phyloP scores from a whole-genome alignment of 257 asterid species.

The Leptodermis oblonga region DNA sequence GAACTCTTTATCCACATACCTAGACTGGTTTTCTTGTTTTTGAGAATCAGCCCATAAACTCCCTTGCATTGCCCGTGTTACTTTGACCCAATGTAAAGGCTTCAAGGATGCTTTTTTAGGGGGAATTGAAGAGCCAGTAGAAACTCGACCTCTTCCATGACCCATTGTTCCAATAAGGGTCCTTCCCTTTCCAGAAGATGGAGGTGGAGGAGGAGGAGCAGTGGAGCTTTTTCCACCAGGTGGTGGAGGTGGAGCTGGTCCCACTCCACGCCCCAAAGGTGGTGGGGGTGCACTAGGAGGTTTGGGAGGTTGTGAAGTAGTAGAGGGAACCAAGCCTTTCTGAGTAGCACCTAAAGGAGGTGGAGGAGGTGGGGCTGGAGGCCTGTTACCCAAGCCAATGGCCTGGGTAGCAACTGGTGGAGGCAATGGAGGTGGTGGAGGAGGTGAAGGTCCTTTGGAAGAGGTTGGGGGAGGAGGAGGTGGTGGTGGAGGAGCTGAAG shows the following conservation, averaged over 20 bases:
- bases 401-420: slow-evolving; percentile 29
- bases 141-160: slow-evolving; percentile 53
- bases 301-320: slow-evolving; percentile 40
- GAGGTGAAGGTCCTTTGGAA: slow-evolving; percentile 14
- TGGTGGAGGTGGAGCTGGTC: slow-evolving; percentile 58
- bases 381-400: slow-evolving; percentile 16
- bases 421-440: slow-evolving; percentile 26
- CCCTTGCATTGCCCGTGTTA: slow-evolving; percentile 93
- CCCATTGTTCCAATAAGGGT: slow-evolving; percentile 38
- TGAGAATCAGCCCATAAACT: slow-evolving; percentile 96
- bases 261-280: slow-evolving; percentile 38
- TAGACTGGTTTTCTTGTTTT: slow-evolving; percentile 68
- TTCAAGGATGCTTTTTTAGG: slow-evolving; percentile 79
- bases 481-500: slow-evolving; percentile 8
- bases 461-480: slow-evolving; percentile 8
- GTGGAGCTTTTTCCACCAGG: slow-evolving; percentile 31
- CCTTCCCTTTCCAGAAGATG: slow-evolving; percentile 67
- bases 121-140: slow-evolving; percentile 64
- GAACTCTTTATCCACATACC: slow-evolving; percentile 44
- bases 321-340: slow-evolving; percentile 33
- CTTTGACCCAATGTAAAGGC: slow-evolving; percentile 98
- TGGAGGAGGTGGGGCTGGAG: slow-evolving; percentile 37
- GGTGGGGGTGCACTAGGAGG: slow-evolving; percentile 51
- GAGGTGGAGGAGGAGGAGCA: slow-evolving; percentile 41
- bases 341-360: slow-evolving; percentile 40